Percentiles rank a stretch among this genome's conserved stretches.
Conservation (phyloP, 2,329 filamentous ascomycete species). For the Penicillium sp. region DNA sequence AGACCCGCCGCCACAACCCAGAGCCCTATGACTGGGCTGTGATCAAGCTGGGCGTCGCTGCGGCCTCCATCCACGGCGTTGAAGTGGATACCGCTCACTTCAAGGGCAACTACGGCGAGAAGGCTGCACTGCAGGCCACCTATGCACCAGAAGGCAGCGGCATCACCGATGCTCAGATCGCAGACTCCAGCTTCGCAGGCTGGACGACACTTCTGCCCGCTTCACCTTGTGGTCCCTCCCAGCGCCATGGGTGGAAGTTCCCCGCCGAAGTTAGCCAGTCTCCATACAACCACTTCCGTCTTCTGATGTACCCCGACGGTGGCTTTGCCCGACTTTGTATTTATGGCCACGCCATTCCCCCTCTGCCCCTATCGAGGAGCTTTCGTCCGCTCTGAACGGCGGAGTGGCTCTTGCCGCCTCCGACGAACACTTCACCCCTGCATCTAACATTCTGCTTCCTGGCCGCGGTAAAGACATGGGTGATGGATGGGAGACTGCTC, state of each 20-base stretch:
- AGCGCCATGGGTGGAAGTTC: slow-evolving; percentile 45
- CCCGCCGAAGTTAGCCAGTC: slow-evolving; percentile 19
- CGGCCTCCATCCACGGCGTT: slow-evolving; percentile 41
- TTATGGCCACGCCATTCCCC: slow-evolving; percentile 46
- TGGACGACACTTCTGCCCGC: slow-evolving; percentile 44
- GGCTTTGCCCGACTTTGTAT: slow-evolving; percentile 45
- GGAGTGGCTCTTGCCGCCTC: slow-evolving; percentile 42
- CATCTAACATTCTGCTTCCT: slow-evolving; percentile 42
- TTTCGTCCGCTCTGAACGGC: slow-evolving; percentile 43
- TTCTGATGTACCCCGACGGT: slow-evolving; percentile 49
- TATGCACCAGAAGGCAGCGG: slow-evolving; percentile 22
- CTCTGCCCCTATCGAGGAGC: slow-evolving; percentile 35
- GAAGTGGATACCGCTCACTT: slow-evolving; percentile 49
- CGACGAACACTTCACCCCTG: slow-evolving; percentile 45
- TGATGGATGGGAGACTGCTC: slow-evolving; percentile 47
- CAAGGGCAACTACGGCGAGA: slow-evolving; percentile 48
- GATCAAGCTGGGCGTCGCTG: slow-evolving; percentile 55
- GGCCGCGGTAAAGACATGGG: slow-evolving; percentile 48
- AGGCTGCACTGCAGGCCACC: slow-evolving; percentile 41
- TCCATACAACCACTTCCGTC: slow-evolving; percentile 44
- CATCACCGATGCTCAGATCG: slow-evolving; percentile 32
- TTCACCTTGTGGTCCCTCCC: slow-evolving; percentile 41
- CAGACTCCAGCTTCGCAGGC: slow-evolving; percentile 32
- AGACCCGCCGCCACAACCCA: slow-evolving; percentile 61
- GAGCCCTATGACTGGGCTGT: slow-evolving; percentile 61